Evolutionary conservation across 177 flowering plant species (phyloP).

Genomic region (Vitis hybrid): DNA sequence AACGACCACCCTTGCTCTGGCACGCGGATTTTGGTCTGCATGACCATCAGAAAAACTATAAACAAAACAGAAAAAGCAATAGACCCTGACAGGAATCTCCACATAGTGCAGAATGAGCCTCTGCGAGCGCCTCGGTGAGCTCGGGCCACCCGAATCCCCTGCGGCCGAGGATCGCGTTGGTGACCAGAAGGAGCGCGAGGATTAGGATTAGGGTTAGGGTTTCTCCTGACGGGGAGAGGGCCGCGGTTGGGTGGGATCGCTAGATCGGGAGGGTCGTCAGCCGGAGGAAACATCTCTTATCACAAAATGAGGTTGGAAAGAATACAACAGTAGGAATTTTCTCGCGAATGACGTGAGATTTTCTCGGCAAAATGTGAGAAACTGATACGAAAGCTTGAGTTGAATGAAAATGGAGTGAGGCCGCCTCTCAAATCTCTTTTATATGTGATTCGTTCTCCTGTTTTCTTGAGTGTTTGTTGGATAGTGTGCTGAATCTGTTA

Average conservation of each 20-base stretch:
- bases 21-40: conserved; percentile 65
- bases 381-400: background rate
- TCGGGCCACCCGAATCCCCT: conserved; percentile 20
- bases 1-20: conserved; percentile 26
- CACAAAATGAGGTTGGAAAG: too few species aligned
- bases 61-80: too few species aligned
- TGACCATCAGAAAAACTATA: conserved; percentile 28
- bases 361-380: background rate
- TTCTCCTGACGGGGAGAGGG: conserved; percentile 54
- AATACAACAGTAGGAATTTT: background rate
- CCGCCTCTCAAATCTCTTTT: too few species aligned
- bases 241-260: conserved; percentile 47
- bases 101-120: conserved; percentile 8
- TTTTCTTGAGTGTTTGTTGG: too few species aligned
- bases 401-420: background rate
- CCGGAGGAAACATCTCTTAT: too few species aligned
- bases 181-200: too few species aligned
- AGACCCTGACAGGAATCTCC: too few species aligned
- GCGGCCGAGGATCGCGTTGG: too few species aligned
- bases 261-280: conserved; percentile 22
- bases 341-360: conserved; percentile 2
- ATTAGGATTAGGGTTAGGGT: conserved; percentile 22
- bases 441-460: too few species aligned
- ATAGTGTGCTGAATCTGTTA: too few species aligned
- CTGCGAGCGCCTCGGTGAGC: conserved; percentile 42